These are phyloP conservation scores for Larix kaempferi DNA, from an alignment of 75 land plant genomes.

Conservation along the genomic window DNA sequence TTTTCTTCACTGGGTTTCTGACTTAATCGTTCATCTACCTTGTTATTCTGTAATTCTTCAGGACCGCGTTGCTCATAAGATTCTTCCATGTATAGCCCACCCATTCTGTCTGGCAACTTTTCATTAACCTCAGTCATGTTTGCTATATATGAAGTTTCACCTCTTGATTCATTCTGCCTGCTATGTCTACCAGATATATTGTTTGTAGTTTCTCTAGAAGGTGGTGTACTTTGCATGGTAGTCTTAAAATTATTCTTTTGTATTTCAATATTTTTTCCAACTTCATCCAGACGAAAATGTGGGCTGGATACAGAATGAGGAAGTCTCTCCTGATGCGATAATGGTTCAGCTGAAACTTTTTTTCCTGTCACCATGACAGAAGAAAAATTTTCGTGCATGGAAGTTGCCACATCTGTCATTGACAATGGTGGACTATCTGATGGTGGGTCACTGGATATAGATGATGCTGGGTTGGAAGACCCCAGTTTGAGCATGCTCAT, in stretches of 20 bases:
- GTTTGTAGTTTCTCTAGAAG: not conserved
- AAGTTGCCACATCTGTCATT: not conserved
- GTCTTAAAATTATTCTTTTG: not conserved
- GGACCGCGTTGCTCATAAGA: not conserved
- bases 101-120: not conserved
- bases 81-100: not conserved
- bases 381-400: not conserved
- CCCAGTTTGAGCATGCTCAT: not conserved
- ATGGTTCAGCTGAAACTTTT: not conserved
- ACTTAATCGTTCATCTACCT: not conserved
- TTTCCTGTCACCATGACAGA: not conserved
- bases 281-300: not conserved
- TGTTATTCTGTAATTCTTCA: constrained; percentile 1
- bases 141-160: not conserved
- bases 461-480: not conserved
- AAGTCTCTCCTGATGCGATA: not conserved
- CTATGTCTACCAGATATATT: not conserved
- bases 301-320: too few relatives aligned
- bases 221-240: not conserved
- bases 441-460: not conserved
- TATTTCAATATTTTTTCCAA: not conserved
- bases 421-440: not conserved
- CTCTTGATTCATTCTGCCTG: not conserved
- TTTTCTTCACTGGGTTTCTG: constrained; percentile 21
- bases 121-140: not conserved